A percentile compares a stretch with the other conserved stretches of the same genome.
phyloP scores from a whole-genome alignment of 345 rosid species.

The Hibiscus mutabilis region DNA sequence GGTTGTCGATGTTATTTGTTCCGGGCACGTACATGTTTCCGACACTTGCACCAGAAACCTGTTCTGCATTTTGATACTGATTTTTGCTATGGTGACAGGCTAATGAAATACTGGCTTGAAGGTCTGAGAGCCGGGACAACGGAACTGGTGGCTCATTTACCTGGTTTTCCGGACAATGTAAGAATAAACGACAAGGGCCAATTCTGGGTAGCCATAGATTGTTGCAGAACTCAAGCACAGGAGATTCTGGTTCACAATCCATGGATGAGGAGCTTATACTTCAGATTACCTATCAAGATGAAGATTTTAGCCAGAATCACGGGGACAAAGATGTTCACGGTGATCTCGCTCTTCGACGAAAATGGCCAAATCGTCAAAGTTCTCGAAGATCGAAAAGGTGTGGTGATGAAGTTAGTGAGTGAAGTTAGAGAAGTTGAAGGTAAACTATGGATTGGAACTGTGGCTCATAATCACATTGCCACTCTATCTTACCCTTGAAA shows the following conservation, averaged over 20 bases:
- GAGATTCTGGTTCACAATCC: slow-evolving; percentile 68
- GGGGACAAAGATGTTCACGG: slow-evolving; percentile 97
- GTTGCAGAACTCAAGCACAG: slow-evolving; percentile 83
- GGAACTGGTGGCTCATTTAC: background rate
- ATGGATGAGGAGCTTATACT: slow-evolving; percentile 58
- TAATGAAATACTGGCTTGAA: slow-evolving; percentile 89
- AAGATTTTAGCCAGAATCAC: slow-evolving; percentile 52
- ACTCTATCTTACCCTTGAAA: slow-evolving; percentile 55
- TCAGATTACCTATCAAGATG: slow-evolving; percentile 64
- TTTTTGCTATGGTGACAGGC: slow-evolving; percentile 26
- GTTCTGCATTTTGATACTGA: background rate
- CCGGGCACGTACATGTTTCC: too few relatives aligned
- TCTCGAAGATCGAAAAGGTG: slow-evolving; percentile 76
- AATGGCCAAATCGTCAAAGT: slow-evolving; percentile 67
- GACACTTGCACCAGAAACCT: background rate
- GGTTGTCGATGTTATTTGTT: too few relatives aligned
- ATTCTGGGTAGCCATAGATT: slow-evolving; percentile 96
- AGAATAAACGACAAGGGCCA: slow-evolving; percentile 71
- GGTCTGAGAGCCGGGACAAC: slow-evolving; percentile 41
- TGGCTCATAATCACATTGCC: slow-evolving; percentile 94
- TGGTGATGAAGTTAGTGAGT: slow-evolving; percentile 82
- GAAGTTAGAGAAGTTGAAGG: slow-evolving; percentile 85
- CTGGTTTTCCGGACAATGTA: slow-evolving; percentile 86
- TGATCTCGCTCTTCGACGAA: slow-evolving; percentile 52
- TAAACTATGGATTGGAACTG: slow-evolving; percentile 95